Conservation (phyloP, 129 eudicot genomes). For the Pittosporum tobira region DNA sequence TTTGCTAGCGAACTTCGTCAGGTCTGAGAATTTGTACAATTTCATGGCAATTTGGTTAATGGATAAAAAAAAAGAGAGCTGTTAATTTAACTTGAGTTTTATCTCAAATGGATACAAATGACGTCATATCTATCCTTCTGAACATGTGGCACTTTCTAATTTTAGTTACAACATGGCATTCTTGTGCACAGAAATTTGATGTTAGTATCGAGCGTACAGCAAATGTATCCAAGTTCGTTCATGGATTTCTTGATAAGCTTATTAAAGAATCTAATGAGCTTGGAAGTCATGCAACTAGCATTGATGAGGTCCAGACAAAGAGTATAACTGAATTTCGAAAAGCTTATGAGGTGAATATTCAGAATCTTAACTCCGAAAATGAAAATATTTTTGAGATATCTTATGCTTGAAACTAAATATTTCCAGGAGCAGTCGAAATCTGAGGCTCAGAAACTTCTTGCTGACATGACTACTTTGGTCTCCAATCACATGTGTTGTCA, state of each 20-base stretch:
- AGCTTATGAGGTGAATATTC: constrained; percentile 64
- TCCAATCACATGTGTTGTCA: constrained; percentile 62
- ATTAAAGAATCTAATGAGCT: constrained; percentile 57
- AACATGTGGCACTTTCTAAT: neutral
- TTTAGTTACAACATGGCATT: neutral
- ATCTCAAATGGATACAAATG: neutral
- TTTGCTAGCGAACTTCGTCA: constrained; percentile 93
- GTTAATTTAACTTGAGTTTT: neutral
- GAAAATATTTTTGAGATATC: neutral
- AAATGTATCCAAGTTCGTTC: constrained; percentile 49
- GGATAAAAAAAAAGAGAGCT: too few species aligned
- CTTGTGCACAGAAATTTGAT: constrained; percentile 54
- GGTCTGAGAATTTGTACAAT: constrained; percentile 38
- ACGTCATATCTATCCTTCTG: neutral
- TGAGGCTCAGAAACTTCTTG: constrained; percentile 75
- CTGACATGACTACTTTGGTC: constrained; percentile 62
- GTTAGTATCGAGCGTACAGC: constrained; percentile 43
- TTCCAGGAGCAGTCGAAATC: constrained; percentile 66
- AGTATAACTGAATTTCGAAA: constrained; percentile 65
- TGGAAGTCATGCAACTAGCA: constrained; percentile 48
- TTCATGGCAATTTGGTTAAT: neutral
- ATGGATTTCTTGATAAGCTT: constrained; percentile 55
- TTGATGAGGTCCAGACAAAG: constrained; percentile 49
- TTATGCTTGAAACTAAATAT: neutral
- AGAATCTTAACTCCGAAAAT: neutral